Base-by-base conservation (phyloP, 2,329 filamentous ascomycete genomes). In the Ceratocystis harringtonii region DNA sequence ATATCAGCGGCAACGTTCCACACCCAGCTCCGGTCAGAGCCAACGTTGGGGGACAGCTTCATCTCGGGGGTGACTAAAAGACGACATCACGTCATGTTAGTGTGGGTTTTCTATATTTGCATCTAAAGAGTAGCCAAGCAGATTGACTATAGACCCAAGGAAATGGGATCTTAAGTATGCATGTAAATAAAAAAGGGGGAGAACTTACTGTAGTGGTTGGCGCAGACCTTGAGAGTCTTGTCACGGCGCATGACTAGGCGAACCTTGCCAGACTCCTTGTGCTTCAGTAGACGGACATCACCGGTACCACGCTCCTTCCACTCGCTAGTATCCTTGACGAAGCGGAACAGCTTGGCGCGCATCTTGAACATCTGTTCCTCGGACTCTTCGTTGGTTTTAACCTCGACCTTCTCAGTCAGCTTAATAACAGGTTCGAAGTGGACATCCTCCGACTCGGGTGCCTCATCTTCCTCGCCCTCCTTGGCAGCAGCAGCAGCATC, bases 201-300 rank as follows among this genome's bases (percentile, higher is more conserved):
- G 22, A 30, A 80, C 88, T 73, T 86, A 96, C 92, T 87, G 79
- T 99, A 99, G 84, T 99, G 94, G 83, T 99, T 99, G 75, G 94
- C 94, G 87, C 94, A 99, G 78, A 99, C 94, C 84, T 99, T 99
- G 80, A 97, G 86, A 68, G 94, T 99, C 90, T 97, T 97, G 82
- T 99, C 94, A 76, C 94, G 85, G 77, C 94, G 89, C 94, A 99
- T 99, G 72, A 99, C 94, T 72, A 99, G 81, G 72, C 94, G 86
- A 67, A 92, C 96, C 87, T 97, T 97, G 78, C 88, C 86, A 77
- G 96, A 96, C 81, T 96, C 92, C 84, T 91, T 94, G 83, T 99
- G 94, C 86, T 96, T 97, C 75, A 99, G 82, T 77, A 99, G 83
- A 74, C 92, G 86, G 69, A 97, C 92, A 73, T 97, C 92, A 72